phyloP scores from a whole-genome alignment of 1,284 basidiomycete species.

The Porogramme epimiltina region DNA sequence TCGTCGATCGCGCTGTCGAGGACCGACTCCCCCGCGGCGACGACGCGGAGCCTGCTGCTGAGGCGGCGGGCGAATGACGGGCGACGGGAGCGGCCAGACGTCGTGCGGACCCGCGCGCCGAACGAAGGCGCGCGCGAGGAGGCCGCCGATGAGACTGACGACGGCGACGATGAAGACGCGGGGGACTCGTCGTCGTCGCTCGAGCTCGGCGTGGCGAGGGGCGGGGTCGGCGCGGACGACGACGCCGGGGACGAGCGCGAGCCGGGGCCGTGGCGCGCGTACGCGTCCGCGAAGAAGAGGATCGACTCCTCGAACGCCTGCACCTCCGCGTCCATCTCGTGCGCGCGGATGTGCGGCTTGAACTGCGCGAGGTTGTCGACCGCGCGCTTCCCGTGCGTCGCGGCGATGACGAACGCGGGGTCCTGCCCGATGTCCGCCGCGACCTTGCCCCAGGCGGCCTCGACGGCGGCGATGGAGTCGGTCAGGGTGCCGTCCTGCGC shows the following conservation, averaged over 20 bases:
- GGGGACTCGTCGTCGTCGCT: conserved; percentile 16
- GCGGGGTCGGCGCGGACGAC: conserved; percentile 23
- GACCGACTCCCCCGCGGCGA: conserved; percentile 35
- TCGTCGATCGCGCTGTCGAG: conserved; percentile 42
- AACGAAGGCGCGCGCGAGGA: conserved; percentile 42
- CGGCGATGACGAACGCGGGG: conserved; percentile 63
- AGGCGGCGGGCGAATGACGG: conserved; percentile 54
- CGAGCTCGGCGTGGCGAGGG: background rate
- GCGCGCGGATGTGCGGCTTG: conserved; percentile 43
- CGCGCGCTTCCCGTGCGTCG: conserved; percentile 75
- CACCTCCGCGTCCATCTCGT: conserved; percentile 72
- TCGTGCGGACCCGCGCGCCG: too few relatives aligned
- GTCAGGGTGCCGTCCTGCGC: conserved; percentile 70
- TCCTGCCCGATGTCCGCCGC: conserved; percentile 70
- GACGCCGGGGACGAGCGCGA: conserved; percentile 32
- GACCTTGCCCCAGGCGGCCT: conserved; percentile 79
- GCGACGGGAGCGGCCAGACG: conserved; percentile 32
- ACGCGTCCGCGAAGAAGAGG: conserved; percentile 74
- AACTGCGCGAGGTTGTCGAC: conserved; percentile 50
- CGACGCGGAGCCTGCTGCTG: conserved; percentile 47
- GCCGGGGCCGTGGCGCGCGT: conserved; percentile 45
- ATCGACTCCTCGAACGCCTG: conserved; percentile 70
- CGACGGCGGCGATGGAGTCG: conserved; percentile 76
- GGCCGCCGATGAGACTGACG: background rate
- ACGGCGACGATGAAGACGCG: background rate